Conservation (phyloP, 2,329 filamentous ascomycete genomes). For the Calonectria pseudoreteaudii region DNA sequence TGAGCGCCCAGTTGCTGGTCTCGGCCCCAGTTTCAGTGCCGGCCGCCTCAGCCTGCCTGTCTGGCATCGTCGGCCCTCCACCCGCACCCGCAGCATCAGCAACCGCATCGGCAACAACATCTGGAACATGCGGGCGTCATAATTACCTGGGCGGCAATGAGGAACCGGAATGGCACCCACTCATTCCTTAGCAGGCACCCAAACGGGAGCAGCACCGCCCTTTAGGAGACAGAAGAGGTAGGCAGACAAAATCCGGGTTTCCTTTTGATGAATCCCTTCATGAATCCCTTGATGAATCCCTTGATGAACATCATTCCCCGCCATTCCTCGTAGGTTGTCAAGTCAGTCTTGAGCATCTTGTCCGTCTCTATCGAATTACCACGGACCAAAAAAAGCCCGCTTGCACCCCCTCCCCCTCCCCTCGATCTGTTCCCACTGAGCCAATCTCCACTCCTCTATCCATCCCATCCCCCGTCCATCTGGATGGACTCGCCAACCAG, state of each 20-base stretch:
- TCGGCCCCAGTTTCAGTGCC: slow-evolving; percentile 19
- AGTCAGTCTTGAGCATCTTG: background rate
- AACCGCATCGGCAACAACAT: slow-evolving; percentile 3
- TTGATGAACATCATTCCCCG: background rate
- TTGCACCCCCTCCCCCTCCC: background rate
- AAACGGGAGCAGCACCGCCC: background rate
- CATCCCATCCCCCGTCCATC: slow-evolving; percentile 5
- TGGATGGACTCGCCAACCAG: background rate
- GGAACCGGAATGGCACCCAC: background rate
- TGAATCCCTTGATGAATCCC: too few species aligned
- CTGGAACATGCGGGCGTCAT: slow-evolving; percentile 17
- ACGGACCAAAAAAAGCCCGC: slow-evolving; percentile 4
- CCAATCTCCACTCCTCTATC: background rate
- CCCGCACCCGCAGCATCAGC: slow-evolving; percentile 17
- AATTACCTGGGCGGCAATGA: background rate
- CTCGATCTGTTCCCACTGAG: slow-evolving; percentile 15
- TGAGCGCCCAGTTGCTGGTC: slow-evolving; percentile 17
- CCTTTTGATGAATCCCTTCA: too few species aligned
- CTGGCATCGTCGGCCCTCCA: slow-evolving; percentile 2
- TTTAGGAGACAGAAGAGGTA: background rate
- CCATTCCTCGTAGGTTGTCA: background rate
- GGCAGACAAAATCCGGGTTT: background rate
- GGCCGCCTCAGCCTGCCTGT: slow-evolving; percentile 13
- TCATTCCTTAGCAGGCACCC: slow-evolving; percentile 10
- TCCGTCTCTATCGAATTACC: background rate